phyloP scores from a whole-genome alignment of 1,139 yeast genomes.

The Candida anutae region DNA sequence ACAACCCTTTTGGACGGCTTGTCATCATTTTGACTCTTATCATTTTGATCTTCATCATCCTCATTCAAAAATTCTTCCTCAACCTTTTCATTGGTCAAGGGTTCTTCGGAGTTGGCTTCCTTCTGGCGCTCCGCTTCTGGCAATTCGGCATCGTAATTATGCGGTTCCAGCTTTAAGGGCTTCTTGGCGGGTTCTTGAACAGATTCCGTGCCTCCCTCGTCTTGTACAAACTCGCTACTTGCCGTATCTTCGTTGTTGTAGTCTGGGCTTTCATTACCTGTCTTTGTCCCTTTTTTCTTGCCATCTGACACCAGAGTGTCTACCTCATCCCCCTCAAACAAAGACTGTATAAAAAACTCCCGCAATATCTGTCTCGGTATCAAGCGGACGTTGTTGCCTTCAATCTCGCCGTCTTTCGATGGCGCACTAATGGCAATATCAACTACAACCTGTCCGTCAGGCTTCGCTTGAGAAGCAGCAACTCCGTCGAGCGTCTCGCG shows the following conservation, averaged over 20 bases:
- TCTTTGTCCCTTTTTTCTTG: slow-evolving; percentile 2
- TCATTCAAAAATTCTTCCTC: slow-evolving; percentile 1
- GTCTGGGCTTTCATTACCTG: not conserved
- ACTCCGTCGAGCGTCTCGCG: slow-evolving; percentile 5
- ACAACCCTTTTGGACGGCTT: slow-evolving; percentile 1
- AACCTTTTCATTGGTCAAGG: not conserved
- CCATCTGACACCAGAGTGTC: slow-evolving; percentile 6
- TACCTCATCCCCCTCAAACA: slow-evolving; percentile 24
- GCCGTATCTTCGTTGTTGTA: slow-evolving; percentile 1
- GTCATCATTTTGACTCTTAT: not conserved
- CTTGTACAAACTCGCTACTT: slow-evolving; percentile 2
- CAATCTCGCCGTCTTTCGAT: slow-evolving; percentile 17
- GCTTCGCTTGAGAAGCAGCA: too few species aligned
- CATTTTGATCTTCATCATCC: slow-evolving; percentile 2
- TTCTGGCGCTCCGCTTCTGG: slow-evolving; percentile 1
- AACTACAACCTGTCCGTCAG: slow-evolving; percentile 20
- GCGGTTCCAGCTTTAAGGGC: slow-evolving; percentile 4
- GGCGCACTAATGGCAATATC: slow-evolving; percentile 31
- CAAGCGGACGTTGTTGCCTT: slow-evolving; percentile 23
- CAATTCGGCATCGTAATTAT: slow-evolving; percentile 2
- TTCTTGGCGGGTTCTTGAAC: too few species aligned
- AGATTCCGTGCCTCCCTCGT: too few species aligned
- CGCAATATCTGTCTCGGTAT: slow-evolving; percentile 24
- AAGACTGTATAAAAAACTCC: slow-evolving; percentile 17
- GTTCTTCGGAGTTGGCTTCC: not conserved